Percentiles rank a stretch among this genome's conserved stretches.
Conservation (phyloP, 2,329 filamentous ascomycete genomes). For the Colletotrichum sp. region DNA sequence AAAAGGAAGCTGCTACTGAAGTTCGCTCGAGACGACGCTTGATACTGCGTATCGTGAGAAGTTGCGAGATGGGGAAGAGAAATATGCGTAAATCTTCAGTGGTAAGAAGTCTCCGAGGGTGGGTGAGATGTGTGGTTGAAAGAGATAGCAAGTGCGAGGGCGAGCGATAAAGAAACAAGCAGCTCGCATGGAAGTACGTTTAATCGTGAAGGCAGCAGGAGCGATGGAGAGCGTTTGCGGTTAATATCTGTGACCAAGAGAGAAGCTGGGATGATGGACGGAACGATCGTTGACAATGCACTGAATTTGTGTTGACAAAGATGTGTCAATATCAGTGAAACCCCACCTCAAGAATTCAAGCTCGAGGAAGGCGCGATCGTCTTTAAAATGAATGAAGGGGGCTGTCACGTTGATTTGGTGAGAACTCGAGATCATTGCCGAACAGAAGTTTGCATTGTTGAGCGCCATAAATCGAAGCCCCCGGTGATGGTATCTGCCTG, state of each 20-base stretch:
- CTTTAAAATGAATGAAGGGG: neutral
- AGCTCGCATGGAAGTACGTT: neutral
- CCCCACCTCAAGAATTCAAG: neutral
- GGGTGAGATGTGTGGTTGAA: neutral
- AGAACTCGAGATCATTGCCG: neutral
- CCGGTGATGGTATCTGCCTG: constrained; percentile 11
- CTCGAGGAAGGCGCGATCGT: neutral
- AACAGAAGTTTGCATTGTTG: constrained; percentile 5
- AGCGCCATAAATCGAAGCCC: neutral
- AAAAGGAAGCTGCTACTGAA: neutral
- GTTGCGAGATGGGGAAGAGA: neutral
- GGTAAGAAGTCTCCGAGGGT: neutral
- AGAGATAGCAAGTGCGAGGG: neutral
- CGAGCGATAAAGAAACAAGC: neutral
- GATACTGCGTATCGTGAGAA: neutral
- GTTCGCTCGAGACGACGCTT: neutral
- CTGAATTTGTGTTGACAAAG: neutral
- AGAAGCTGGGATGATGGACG: neutral
- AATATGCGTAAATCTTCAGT: neutral
- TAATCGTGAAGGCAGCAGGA: neutral
- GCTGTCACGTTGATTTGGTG: neutral
- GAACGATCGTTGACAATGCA: neutral
- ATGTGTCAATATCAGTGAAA: neutral
- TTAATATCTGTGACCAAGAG: neutral
- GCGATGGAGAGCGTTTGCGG: neutral